Evolutionary conservation across 805 yeast species (phyloP).

Genomic region (Hagleromyces aurorensis): DNA sequence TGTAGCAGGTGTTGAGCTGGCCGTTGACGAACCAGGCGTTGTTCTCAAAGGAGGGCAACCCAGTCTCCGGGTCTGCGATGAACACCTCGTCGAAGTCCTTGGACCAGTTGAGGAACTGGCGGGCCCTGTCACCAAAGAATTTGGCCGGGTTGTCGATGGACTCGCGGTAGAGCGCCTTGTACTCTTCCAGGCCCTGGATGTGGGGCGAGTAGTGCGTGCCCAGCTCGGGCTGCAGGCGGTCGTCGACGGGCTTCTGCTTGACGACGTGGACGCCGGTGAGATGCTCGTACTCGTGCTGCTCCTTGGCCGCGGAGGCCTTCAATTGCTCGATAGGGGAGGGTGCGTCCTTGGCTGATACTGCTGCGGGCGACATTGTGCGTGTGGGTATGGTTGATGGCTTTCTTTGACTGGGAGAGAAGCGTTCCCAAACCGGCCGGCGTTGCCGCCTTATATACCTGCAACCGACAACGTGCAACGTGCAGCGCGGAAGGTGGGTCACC

Average conservation of each 20-base stretch:
- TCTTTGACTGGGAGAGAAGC: too few relatives aligned
- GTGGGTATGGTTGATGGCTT: too few relatives aligned
- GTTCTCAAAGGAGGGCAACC: constrained; percentile 36
- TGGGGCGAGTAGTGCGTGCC: constrained; percentile 41
- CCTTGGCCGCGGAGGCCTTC: constrained; percentile 2
- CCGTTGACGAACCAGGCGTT: constrained; percentile 77
- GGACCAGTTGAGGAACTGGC: constrained; percentile 70
- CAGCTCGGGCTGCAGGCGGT: constrained; percentile 16
- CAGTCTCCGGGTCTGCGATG: constrained; percentile 32
- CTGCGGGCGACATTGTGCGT: constrained; percentile 11
- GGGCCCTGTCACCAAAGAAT: constrained; percentile 75
- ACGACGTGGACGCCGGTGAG: constrained; percentile 21
- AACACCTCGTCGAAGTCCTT: constrained; percentile 55
- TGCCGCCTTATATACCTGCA: too few relatives aligned
- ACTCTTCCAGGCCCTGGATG: constrained; percentile 55
- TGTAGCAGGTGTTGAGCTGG: constrained; percentile 69
- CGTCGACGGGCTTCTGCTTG: constrained; percentile 16
- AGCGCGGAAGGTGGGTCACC: too few relatives aligned
- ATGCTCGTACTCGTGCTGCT: constrained; percentile 22
- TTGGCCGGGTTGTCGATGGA: constrained; percentile 72
- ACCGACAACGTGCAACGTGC: too few relatives aligned
- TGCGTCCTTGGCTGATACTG: constrained; percentile 5
- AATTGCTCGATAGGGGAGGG: constrained; percentile 7
- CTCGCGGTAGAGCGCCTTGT: constrained; percentile 59
- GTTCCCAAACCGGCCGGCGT: not conserved